A percentile compares a stretch with the other conserved stretches of the same genome.
phyloP scores from a whole-genome alignment of 176 grass and related monocot species.

The Areca catechu region DNA sequence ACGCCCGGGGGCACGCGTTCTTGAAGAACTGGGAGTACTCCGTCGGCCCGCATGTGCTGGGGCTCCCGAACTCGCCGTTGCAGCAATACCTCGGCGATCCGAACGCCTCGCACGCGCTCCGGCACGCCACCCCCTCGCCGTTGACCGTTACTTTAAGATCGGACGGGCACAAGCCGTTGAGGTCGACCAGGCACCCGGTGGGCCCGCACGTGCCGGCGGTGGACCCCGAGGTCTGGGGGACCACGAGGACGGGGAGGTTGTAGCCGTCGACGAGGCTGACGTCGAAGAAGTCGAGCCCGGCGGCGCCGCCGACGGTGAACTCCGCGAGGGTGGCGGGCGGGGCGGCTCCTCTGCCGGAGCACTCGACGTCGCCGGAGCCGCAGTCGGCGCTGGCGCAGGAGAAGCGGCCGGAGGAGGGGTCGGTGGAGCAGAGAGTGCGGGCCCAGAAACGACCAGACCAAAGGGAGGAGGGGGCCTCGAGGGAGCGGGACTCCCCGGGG shows the following conservation, averaged over 20 bases:
- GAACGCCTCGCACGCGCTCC: conserved; percentile 75
- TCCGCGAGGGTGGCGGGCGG: conserved; percentile 45
- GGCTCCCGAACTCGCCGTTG: conserved; percentile 40
- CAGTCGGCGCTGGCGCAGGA: conserved; percentile 52
- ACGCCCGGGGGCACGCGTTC: conserved; percentile 40
- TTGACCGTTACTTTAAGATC: conserved; percentile 29
- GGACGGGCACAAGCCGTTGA: conserved; percentile 43
- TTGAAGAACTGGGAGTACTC: conserved; percentile 54
- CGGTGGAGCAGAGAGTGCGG: conserved; percentile 41
- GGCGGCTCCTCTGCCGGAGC: conserved; percentile 36
- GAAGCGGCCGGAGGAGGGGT: conserved; percentile 19
- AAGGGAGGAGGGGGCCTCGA: conserved; percentile 23
- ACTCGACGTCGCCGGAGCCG: conserved; percentile 47
- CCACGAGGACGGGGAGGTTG: conserved; percentile 25
- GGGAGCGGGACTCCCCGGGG: conserved; percentile 35
- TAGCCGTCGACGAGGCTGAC: conserved; percentile 38
- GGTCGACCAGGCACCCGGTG: conserved; percentile 50
- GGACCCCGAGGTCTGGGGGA: not conserved
- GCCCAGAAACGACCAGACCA: conserved; percentile 74
- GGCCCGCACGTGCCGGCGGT: conserved; percentile 5
- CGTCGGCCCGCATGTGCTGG: conserved; percentile 43
- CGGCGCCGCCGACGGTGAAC: conserved; percentile 56
- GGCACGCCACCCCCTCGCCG: conserved; percentile 41
- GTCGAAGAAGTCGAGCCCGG: conserved; percentile 24
- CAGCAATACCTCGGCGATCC: conserved; percentile 46